Evolutionary conservation across 2,329 filamentous ascomycete species (phyloP).

Genomic region (Ophiocordyceps unilateralis): DNA sequence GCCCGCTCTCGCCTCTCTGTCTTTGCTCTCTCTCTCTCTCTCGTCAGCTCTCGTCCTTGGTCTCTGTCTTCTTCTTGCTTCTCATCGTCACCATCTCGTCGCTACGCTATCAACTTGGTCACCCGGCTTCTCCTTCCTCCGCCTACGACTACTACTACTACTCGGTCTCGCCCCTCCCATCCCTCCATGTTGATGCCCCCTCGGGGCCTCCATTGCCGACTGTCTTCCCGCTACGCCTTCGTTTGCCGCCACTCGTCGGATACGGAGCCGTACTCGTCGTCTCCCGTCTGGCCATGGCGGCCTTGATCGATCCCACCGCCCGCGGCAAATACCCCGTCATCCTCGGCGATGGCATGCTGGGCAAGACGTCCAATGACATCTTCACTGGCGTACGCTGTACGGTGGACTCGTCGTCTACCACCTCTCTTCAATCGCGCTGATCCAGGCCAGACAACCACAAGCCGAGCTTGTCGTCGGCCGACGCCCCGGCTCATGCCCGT

Average conservation of each 20-base stretch:
- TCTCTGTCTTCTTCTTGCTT: not conserved
- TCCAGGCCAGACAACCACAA: conserved; percentile 41
- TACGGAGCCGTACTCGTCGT: not conserved
- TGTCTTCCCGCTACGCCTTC: not conserved
- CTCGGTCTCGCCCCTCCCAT: too few species aligned
- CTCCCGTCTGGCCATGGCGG: conserved; percentile 16
- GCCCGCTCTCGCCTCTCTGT: not conserved
- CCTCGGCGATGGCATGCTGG: conserved; percentile 42
- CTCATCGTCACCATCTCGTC: not conserved
- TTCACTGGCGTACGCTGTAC: conserved; percentile 45
- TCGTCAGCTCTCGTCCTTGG: too few species aligned
- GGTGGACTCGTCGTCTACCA: conserved; percentile 5
- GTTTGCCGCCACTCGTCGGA: too few species aligned
- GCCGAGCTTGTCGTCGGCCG: conserved; percentile 30
- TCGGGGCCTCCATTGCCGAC: not conserved
- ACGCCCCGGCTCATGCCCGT: conserved; percentile 29
- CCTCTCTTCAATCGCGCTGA: not conserved
- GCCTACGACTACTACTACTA: too few species aligned
- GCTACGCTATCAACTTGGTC: not conserved
- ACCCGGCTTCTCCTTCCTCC: too few species aligned
- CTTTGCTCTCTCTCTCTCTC: not conserved
- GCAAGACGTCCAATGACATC: conserved; percentile 36
- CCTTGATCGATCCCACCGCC: conserved; percentile 40
- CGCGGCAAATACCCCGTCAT: conserved; percentile 45
- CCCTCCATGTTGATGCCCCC: not conserved